Evolutionary conservation across 805 yeast genomes (phyloP), one percentile per base, ranked within the genome.

Genomic region (Lachancea nothofagi): DNA sequence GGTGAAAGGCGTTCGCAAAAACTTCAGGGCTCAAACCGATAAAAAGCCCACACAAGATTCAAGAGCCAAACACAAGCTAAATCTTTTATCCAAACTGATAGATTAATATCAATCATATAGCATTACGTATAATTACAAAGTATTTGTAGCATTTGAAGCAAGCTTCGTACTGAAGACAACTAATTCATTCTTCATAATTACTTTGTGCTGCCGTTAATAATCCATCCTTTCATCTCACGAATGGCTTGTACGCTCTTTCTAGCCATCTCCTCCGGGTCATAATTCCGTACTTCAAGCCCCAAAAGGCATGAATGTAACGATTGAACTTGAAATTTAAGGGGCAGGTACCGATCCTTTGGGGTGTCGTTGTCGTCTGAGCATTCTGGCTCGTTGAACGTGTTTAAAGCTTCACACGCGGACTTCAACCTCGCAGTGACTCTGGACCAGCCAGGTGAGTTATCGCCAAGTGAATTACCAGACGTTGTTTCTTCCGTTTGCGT

Each of bases 221-320:
- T 61, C 61, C 68, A 61, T 14, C 72, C 72, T 47, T 67, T 67
- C 21, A 66, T 59, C n/a, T 59, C 57, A 29, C 72, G 57, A 8
- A 66, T 55, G 13, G 26, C 38, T 15, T 27, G 29, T 42, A 23
- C 71, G 43, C 36, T 55, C 63, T 10, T 50, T 27, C 32, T 27
- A 5, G 32, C 28, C n/a, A n/a, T n/a, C 13, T 18, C 33, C 10
- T 35, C 40, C 6, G 21, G 12, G 12, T 17, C 20, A 5, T 29
- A 19, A 8, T 31, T 23, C 8, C 26, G 27, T 2, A 12, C 28
- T 2, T 36, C 34, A 10, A 35, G 20, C 5, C 32, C 26, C 26
- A 13, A n/a, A 8, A 35, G 25, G 4, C 17, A 20, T 13, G 38
- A 27, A 28, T 26, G 27, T 12, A 35, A 28, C 17, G 38, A 35